phyloP scores from a whole-genome alignment of 495 filamentous ascomycete genomes.

The Friedmanniomyces simplex region DNA sequence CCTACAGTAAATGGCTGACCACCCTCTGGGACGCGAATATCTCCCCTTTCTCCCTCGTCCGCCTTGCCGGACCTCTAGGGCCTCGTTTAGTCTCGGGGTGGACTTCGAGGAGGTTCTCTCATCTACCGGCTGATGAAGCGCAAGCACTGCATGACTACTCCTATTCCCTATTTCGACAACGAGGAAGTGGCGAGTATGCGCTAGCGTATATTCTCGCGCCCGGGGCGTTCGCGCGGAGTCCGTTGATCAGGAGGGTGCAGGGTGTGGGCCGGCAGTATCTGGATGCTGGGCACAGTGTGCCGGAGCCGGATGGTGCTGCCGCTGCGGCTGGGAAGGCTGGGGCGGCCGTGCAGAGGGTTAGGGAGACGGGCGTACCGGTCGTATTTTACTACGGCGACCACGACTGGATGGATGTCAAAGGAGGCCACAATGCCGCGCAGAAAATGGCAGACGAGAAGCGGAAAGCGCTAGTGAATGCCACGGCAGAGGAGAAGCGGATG shows the following conservation, averaged over 20 bases:
- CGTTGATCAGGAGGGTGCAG: conserved; percentile 75
- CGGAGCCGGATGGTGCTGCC: conserved; percentile 18
- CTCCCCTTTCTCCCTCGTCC: conserved; percentile 82
- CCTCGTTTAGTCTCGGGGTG: conserved; percentile 89
- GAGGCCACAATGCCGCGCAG: conserved; percentile 69
- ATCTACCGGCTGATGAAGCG: conserved; percentile 70
- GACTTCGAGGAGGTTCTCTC: conserved; percentile 85
- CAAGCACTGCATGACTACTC: conserved; percentile 82
- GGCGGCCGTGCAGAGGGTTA: conserved; percentile 5
- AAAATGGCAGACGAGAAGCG: conserved; percentile 62
- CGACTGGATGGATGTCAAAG: conserved; percentile 96
- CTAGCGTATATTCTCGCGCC: conserved; percentile 88
- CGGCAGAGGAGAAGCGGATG: conserved; percentile 53
- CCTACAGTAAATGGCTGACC: conserved; percentile 70
- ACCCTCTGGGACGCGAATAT: conserved; percentile 97
- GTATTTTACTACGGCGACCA: conserved; percentile 92
- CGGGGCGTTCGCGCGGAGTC: conserved; percentile 81
- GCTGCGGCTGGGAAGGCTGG: background rate
- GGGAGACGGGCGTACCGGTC: conserved; percentile 71
- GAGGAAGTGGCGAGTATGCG: conserved; percentile 90
- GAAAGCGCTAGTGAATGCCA: conserved; percentile 46
- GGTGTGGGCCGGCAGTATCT: conserved; percentile 57
- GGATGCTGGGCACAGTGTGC: conserved; percentile 15
- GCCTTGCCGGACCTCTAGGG: conserved; percentile 82
- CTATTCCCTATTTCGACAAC: conserved; percentile 86